phyloP scores from a whole-genome alignment of 2,329 filamentous ascomycete species.

The Sphaerostilbella broomeana region DNA sequence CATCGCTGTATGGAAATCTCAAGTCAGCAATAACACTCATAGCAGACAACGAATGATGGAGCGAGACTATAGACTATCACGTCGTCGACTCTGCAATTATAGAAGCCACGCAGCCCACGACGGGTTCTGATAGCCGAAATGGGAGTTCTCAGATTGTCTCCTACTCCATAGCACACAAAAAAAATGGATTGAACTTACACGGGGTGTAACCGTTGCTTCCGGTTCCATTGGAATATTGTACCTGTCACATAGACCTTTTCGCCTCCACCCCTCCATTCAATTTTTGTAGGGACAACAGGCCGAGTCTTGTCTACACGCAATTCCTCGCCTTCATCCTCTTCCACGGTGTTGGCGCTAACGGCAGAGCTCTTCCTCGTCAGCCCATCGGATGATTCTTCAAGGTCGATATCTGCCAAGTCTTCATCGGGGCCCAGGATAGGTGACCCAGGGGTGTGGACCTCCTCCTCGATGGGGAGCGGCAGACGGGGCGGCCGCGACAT shows the following conservation, averaged over 20 bases:
- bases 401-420: conserved; percentile 42
- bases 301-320: conserved; percentile 67
- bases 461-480: conserved; percentile 89
- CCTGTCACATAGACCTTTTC: conserved; percentile 95
- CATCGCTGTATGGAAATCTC: conserved; percentile 35
- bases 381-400: conserved; percentile 42
- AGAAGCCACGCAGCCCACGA: conserved; percentile 21
- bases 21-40: conserved; percentile 14
- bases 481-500: conserved; percentile 73
- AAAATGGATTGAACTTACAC: conserved; percentile 55
- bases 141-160: background rate
- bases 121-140: conserved; percentile 17
- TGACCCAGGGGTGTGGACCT: conserved; percentile 80
- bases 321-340: conserved; percentile 74
- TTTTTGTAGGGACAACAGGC: conserved; percentile 72
- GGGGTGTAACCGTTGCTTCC: conserved; percentile 79
- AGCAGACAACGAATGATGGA: background rate
- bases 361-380: conserved; percentile 51
- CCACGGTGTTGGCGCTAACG: conserved; percentile 57
- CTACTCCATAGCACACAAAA: too few species aligned
- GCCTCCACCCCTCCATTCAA: conserved; percentile 79
- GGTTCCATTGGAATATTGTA: conserved; percentile 95
- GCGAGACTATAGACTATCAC: too few species aligned
- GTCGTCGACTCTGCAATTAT: too few species aligned
- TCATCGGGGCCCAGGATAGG: conserved; percentile 75